These are phyloP conservation scores for Sporothrix phasma DNA, from an alignment of 2,329 filamentous ascomycete species.

Conservation along the genomic window DNA sequence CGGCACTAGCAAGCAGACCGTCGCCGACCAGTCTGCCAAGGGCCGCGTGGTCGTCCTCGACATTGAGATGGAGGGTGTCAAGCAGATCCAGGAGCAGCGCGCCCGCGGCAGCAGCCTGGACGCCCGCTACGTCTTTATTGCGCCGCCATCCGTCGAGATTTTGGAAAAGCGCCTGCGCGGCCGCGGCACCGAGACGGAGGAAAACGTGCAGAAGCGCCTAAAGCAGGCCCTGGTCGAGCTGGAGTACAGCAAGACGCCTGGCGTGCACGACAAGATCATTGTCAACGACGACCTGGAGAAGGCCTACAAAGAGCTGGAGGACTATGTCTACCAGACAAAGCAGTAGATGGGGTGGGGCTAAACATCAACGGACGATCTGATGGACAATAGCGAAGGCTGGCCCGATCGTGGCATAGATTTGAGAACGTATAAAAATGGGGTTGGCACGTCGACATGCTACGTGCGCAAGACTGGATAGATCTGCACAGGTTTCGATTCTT, in stretches of 20 bases:
- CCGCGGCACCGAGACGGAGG: slow-evolving; percentile 69
- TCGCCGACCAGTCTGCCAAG: slow-evolving; percentile 53
- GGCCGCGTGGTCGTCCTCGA: slow-evolving; percentile 74
- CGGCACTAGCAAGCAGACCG: slow-evolving; percentile 68
- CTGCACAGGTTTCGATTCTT: neutral
- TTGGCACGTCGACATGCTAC: too few species aligned
- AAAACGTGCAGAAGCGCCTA: slow-evolving; percentile 58
- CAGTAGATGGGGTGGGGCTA: neutral
- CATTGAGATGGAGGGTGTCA: slow-evolving; percentile 97
- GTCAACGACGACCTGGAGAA: slow-evolving; percentile 35
- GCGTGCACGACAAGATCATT: slow-evolving; percentile 39
- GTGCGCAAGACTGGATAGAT: neutral
- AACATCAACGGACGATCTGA: neutral
- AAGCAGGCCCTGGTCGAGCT: slow-evolving; percentile 65
- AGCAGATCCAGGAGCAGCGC: slow-evolving; percentile 54
- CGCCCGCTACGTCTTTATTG: slow-evolving; percentile 75
- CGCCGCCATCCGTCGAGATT: slow-evolving; percentile 64
- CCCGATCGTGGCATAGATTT: too few species aligned
- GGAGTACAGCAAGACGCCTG: slow-evolving; percentile 57
- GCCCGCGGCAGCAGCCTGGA: slow-evolving; percentile 48
- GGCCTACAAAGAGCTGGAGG: slow-evolving; percentile 44
- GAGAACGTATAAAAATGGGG: neutral
- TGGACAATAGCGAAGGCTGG: neutral
- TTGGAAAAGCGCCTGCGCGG: slow-evolving; percentile 67
- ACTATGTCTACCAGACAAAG: slow-evolving; percentile 34